Evolutionary conservation across 495 filamentous ascomycete genomes (phyloP), one percentile per base, ranked within the genome.

Genomic region (Neurospora discreta): DNA sequence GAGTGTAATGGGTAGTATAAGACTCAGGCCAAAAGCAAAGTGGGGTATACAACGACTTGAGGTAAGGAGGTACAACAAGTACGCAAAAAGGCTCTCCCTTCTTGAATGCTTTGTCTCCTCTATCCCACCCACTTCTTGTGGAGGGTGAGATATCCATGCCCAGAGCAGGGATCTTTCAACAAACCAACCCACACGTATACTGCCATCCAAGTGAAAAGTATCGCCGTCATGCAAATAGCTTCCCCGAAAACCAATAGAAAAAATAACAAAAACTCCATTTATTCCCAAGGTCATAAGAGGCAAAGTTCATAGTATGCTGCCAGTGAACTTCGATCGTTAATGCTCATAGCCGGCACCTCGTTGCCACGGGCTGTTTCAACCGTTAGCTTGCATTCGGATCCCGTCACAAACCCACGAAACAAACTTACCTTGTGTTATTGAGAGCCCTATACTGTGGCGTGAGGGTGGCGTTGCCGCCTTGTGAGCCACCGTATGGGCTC

Each of bases 311-410:
- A 30, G 20, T 23, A 38, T 69, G 7, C 33, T 65, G 52, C 39
- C 39, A 30, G 26, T 43, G 69, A 70, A 41, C 68, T 69, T 70
- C 23, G 39, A 43, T 70, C 69, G n/a, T 73, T 75, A 75, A 38
- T 81, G 75, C 18, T 87, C 85, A 74, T 87, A 87, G 68, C 85
- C 85, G 42, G 85, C 85, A 72, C 85, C 85, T 72, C 84, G 84
- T 80, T 87, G 85, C 85, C 85, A 87, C 44, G 85, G 85, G 76
- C 85, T 87, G 75, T 46, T 20, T 38, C 68, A 72, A 33, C 41
- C 30, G 69, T 68, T 72, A 73, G 73, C 78, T 76, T 81, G 70
- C 20, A n/a, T 18, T 23, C 68, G 11, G 9, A 15, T 44, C 33
- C 33, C 44, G 38, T 40, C 41, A 71, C 7, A 18, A 69, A 5